These are phyloP conservation scores for Metarhizium anisopliae DNA, from an alignment of 2,329 filamentous ascomycete genomes.

Conservation along the genomic window DNA sequence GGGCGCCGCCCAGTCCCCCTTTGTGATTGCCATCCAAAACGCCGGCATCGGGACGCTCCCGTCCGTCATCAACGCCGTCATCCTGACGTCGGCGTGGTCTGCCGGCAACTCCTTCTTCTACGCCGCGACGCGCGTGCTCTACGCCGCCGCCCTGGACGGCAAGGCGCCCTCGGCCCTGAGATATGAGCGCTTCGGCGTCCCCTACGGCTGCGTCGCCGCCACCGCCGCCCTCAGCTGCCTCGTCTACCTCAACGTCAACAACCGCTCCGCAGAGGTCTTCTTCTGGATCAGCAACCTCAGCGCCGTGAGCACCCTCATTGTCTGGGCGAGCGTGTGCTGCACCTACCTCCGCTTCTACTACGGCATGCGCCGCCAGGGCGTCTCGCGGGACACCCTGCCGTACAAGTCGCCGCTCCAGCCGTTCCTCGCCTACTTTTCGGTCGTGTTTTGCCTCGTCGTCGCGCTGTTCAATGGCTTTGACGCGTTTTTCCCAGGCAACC, in stretches of 20 bases:
- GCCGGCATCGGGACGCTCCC: constrained; percentile 37
- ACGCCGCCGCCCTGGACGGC: constrained; percentile 33
- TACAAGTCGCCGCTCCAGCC: constrained; percentile 60
- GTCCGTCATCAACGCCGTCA: constrained; percentile 46
- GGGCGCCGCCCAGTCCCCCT: constrained; percentile 39
- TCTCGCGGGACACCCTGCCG: constrained; percentile 54
- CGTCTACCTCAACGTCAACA: constrained; percentile 52
- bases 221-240: constrained; percentile 51
- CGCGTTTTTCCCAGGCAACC: constrained; percentile 53
- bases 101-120: constrained; percentile 50
- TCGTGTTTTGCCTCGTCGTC: constrained; percentile 54
- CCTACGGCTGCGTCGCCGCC: constrained; percentile 19
- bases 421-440: constrained; percentile 55
- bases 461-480: constrained; percentile 65
- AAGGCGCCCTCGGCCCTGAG: constrained; percentile 32
- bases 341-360: constrained; percentile 63
- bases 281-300: constrained; percentile 52
- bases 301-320: constrained; percentile 61
- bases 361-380: constrained; percentile 54
- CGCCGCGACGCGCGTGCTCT: constrained; percentile 37
- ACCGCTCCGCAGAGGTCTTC: constrained; percentile 49
- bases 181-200: constrained; percentile 19
- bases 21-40: constrained; percentile 44
- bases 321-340: constrained; percentile 58
- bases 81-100: constrained; percentile 51